Evolutionary conservation across 441 rosid species (phyloP), one percentile per base, ranked within the genome.

Genomic region (Rhodomyrtus psidioides): DNA sequence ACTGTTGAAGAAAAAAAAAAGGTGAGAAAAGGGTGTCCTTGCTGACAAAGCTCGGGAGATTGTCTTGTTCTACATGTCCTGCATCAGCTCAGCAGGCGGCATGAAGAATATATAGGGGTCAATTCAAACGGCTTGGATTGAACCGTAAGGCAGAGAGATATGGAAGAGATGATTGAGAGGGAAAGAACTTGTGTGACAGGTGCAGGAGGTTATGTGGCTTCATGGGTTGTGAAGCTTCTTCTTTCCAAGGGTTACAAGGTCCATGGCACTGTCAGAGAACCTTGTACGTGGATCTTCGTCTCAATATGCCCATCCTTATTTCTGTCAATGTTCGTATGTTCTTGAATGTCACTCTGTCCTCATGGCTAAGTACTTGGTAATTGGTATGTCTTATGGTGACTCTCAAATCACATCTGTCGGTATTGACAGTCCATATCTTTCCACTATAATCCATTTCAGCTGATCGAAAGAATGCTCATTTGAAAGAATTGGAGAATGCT

Each of bases 381-480:
- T n/a, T n/a, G n/a, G n/a, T n/a, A n/a, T 10, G 46, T 34, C 19
- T 65, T 21, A 34, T 34, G 46, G 79, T 0, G 49, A 49, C 62
- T 30, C 34, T 27, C 57, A 24, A n/a, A 30, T 83, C 42, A 74
- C 12, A 9, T 19, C 58, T 30, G 74, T 28, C 28, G 15, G 12
- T 84, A 53, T 84, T 55, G 83, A 85, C 56, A 65, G 53, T 51
- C 59, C 3, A 56, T 59, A 51, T 81, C 57, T 44, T 59, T 85
- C 51, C 27, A 9, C 44, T 85, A 65, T 12, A 39, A 21, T 74
- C 85, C 26, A 27, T 85, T 49, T 46, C 84, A 93, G 90, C 87
- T 82, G 91, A 89, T 88, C 85, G 16, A n/a, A 91, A 89, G 85
- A 87, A 89, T 39, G 88, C 88, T 8, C 91, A 91, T 88, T 86